Conservation (phyloP, 495 filamentous ascomycete species). For the Bryoglossum gracile region DNA sequence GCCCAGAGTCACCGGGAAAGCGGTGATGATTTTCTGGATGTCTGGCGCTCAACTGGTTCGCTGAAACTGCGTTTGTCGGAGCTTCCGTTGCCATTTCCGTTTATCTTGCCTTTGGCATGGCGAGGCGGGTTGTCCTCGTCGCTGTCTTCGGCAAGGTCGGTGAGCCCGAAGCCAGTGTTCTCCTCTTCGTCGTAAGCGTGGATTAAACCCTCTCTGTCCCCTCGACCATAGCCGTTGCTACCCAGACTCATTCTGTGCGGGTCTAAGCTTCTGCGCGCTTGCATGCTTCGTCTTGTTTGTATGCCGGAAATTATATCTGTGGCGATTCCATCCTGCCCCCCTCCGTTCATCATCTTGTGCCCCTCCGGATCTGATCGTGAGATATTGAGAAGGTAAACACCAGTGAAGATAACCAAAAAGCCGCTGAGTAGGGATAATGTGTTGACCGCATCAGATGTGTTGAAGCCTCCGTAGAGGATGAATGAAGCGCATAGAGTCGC, state of each 20-base stretch:
- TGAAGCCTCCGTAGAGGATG: slow-evolving; percentile 96
- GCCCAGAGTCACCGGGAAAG: slow-evolving; percentile 14
- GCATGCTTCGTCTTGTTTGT: slow-evolving; percentile 88
- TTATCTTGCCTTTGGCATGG: slow-evolving; percentile 16
- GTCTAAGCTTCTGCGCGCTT: slow-evolving; percentile 56
- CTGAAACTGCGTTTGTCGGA: slow-evolving; percentile 19
- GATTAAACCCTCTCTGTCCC: slow-evolving; percentile 75
- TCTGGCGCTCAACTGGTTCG: slow-evolving; percentile 14
- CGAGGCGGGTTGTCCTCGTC: slow-evolving; percentile 35
- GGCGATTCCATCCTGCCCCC: slow-evolving; percentile 67
- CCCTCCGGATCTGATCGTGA: slow-evolving; percentile 87
- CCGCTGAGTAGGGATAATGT: slow-evolving; percentile 89
- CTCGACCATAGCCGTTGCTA: slow-evolving; percentile 50
- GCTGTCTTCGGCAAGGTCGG: slow-evolving; percentile 63
- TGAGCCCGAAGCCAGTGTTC: slow-evolving; percentile 49
- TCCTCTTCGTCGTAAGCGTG: slow-evolving; percentile 70
- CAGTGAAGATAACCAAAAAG: slow-evolving; percentile 94
- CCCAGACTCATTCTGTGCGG: slow-evolving; percentile 47
- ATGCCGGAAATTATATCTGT: slow-evolving; percentile 86
- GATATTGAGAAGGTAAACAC: slow-evolving; percentile 94
- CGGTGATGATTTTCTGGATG: slow-evolving; percentile 13
- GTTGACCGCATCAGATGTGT: slow-evolving; percentile 87
- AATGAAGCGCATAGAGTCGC: slow-evolving; percentile 91
- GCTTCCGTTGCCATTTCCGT: slow-evolving; percentile 10
- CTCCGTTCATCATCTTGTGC: slow-evolving; percentile 54